phyloP scores from a whole-genome alignment of 306 rosid genomes.

The Ziziphus jujuba region DNA sequence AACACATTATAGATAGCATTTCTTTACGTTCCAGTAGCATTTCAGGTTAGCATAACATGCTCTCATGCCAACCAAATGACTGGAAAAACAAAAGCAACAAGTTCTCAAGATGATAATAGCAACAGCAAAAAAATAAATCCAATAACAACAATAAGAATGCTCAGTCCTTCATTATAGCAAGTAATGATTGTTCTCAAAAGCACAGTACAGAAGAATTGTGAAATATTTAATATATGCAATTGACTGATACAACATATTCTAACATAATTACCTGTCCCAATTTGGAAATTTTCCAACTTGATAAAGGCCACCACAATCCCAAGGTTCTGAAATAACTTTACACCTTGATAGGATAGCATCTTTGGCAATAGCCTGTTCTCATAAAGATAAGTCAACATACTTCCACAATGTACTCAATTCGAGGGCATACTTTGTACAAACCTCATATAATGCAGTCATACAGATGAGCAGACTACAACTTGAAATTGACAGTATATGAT shows the following conservation, averaged over 20 bases:
- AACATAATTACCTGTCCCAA: constrained; percentile 82
- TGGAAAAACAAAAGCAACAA: constrained; percentile 1
- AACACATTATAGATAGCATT: no score
- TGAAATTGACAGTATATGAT: neutral
- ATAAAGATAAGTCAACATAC: constrained; percentile 17
- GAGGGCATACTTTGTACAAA: neutral
- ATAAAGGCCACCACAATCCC: constrained; percentile 99
- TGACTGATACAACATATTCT: neutral
- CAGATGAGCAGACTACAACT: neutral
- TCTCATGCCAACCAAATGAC: neutral
- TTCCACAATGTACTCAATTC: neutral
- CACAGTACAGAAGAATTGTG: neutral
- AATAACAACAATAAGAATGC: no score
- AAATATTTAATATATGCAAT: no score
- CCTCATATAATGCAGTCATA: neutral
- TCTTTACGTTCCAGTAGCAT: no score
- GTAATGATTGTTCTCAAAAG: neutral
- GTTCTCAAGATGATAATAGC: neutral
- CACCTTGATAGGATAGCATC: constrained; percentile 82
- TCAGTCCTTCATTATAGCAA: neutral
- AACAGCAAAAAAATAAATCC: no score
- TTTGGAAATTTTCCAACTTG: constrained; percentile 95
- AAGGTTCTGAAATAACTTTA: constrained; percentile 96
- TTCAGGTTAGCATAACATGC: no score
- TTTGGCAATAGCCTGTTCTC: constrained; percentile 82